A percentile compares a stretch with the other conserved stretches of the same genome.
Evolutionary conservation across 179 eudicot genomes (phyloP).

Genomic region (Vitellaria paradoxa): DNA sequence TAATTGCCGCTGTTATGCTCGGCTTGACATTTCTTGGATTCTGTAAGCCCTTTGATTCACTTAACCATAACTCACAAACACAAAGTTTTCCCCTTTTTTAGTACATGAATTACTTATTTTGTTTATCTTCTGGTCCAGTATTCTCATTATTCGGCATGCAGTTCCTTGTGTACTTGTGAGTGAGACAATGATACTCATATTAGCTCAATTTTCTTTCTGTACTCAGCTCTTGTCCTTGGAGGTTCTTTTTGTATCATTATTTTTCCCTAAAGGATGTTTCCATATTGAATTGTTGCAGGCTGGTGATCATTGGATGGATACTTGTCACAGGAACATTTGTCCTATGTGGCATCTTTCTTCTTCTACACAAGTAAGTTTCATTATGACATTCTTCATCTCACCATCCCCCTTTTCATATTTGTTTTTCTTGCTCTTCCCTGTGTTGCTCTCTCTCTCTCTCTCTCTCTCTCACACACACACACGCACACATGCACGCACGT

Average conservation of each 20-base stretch:
- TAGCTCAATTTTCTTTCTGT: neutral
- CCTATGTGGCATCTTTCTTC: constrained; percentile 32
- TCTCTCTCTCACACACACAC: too few species aligned
- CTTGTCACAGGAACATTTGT: constrained; percentile 81
- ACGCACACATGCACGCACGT: too few species aligned
- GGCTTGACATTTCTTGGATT: neutral
- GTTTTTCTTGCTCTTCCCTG: too few species aligned
- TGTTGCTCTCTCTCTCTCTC: too few species aligned
- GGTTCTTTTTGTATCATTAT: neutral
- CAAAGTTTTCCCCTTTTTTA: neutral
- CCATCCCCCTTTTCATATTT: neutral
- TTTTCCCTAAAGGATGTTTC: neutral
- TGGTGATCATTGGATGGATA: constrained; percentile 85
- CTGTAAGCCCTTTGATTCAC: neutral
- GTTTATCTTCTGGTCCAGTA: constrained; percentile 41
- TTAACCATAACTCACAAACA: neutral
- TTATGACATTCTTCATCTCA: neutral
- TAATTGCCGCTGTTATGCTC: constrained; percentile 88
- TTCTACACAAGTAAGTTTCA: neutral
- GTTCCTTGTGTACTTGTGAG: neutral
- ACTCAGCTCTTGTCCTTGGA: neutral
- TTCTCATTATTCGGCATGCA: constrained; percentile 63
- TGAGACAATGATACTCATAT: neutral
- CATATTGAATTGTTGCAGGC: constrained; percentile 46
- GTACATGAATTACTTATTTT: neutral